Evolutionary conservation across 2,329 filamentous ascomycete genomes (phyloP), one percentile per base, ranked within the genome.

Genomic region (Cordyceps sp.): DNA sequence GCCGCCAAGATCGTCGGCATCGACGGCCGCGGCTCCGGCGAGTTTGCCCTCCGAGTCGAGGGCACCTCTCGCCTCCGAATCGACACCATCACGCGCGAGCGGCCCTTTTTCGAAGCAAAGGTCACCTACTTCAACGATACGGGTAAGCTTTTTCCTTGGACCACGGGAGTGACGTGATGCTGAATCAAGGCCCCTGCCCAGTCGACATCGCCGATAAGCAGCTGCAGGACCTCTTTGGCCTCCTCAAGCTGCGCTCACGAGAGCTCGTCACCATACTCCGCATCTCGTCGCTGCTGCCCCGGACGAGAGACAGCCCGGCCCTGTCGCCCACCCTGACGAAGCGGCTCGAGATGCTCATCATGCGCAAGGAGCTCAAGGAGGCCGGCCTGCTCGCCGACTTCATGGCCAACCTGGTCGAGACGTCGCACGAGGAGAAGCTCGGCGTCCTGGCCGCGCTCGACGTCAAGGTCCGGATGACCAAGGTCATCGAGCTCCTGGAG

Each of bases 341-440:
- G 31, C 73, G 86, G 32, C 70, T 98, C 27, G 86, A 96, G 47
- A 59, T 86, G 33, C 90, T 84, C 53, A 93, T 98, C 40, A 68
- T 75, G 21, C 75, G 78, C 51, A 92, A 90, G 49, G 76, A 84
- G 36, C 53, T 90, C 31, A 64, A 72, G 26, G 85, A 96, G 42
- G 86, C 86, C 2, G 88, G 88, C 3, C 61, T 74, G 8, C 65
- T 98, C 9, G 88, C 90, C 6, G 90, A 98, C 52, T 96, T 96
- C 51, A 94, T 98, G 84, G 78, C 84, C 25, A 93, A 93, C 49
- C 70, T 96, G 17, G 72, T 93, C 3, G 84, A 93, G 39, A 77
- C 80, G 31, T 79, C 74, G 9, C 80, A 92, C 40, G 84, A 93
- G 52, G 90, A 98, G 49, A 94, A 93, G 54, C 65, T 98, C 33